Evolutionary conservation across 352 stramenopile species (phyloP), one percentile per base, ranked within the genome.

Genomic region (Plasmopara viticola): DNA sequence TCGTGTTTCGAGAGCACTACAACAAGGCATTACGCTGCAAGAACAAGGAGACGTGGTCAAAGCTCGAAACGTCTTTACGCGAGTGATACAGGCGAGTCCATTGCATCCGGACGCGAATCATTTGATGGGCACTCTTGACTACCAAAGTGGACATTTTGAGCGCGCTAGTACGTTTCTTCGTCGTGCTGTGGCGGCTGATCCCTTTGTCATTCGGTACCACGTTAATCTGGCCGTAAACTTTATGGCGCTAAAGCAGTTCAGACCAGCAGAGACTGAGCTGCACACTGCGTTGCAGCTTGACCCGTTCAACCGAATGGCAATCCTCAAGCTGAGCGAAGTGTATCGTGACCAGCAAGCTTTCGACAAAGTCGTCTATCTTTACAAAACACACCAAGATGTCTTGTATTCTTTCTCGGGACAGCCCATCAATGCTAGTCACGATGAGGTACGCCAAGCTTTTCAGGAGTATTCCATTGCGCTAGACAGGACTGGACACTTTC

Each of bases 381-480:
- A 74, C 44, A 28, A 58, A 7, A 38, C 30, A 0, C 68, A 56
- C 46, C 68, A 17, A 2, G 47, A 65, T 2, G 20, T 48, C 18
- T 43, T 39, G 0, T 65, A 47, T 40, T 65, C 54, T 14, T 28
- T 20, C 15, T 48, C 44, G 9, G 18, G 3, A 28, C 29, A 41
- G 2, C 14, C 34, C 12, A 40, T 10, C 13, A 44, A 10, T 34
- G 33, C 42, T 14, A 54, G 34, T 17, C 42, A 44, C 53, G 39
- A 63, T 1, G 48, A 83, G 1, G 61, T 67, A 3, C 56, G 77
- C 40, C 56, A 63, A 6, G 56, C 54, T 1, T 77, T 72, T 43
- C 20, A 79, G 20, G 62, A 64, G 8, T 81, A 66, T 45, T 71
- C 63, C 34, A 83, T 77, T 28, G 68, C 64, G 10, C 56, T 88